Evolutionary conservation across 345 rosid species (phyloP).

Genomic region (Arabidopsis suecica): DNA sequence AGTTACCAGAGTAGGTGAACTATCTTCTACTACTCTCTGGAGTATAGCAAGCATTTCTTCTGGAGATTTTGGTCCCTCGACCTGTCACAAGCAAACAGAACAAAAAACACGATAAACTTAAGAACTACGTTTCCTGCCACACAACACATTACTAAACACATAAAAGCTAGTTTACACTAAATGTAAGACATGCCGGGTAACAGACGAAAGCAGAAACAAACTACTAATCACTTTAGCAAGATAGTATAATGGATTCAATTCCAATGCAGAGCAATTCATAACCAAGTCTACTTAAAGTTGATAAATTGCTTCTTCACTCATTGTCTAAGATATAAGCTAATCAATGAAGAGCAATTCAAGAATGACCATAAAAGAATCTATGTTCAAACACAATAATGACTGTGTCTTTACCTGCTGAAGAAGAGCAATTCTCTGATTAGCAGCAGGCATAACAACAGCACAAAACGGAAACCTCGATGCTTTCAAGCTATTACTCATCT

Average conservation of each 20-base stretch:
- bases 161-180: neutral
- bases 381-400: neutral
- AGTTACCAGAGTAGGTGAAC: slow-evolving; percentile 80
- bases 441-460: slow-evolving; percentile 96
- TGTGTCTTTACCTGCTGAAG: slow-evolving; percentile 75
- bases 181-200: neutral
- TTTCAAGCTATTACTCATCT: slow-evolving; percentile 98
- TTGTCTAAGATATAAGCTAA: neutral
- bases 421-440: slow-evolving; percentile 91
- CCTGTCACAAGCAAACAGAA: slow-evolving; percentile 50
- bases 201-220: neutral
- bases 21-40: slow-evolving; percentile 95
- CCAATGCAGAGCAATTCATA: neutral
- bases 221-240: slow-evolving; percentile 24
- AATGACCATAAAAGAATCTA: neutral
- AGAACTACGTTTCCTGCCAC: neutral
- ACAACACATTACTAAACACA: slow-evolving; percentile 6
- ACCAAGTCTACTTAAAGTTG: slow-evolving; percentile 10
- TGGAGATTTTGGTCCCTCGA: slow-evolving; percentile 90
- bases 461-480: slow-evolving; percentile 94
- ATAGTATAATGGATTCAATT: neutral
- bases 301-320: neutral
- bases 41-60: slow-evolving; percentile 75
- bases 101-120: neutral
- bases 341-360: neutral